Base-by-base conservation (phyloP, 495 filamentous ascomycete genomes). In the Apiosordaria backusii region DNA sequence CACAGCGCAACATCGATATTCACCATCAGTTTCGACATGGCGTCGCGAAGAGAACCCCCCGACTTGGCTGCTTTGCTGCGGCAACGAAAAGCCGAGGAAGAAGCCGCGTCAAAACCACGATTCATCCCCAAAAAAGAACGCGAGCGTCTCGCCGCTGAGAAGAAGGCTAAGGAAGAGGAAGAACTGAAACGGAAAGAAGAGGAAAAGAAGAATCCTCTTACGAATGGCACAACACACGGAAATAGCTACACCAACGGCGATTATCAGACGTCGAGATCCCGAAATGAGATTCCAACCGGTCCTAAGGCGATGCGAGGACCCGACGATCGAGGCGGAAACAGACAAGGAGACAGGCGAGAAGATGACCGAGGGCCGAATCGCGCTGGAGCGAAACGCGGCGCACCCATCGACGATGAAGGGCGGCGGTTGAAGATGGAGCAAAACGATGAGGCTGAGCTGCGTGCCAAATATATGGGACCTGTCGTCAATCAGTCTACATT, bases 61-160 rank as follows among this genome's bases (percentile, higher is more conserved):
- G 81, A 84, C 53, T 70, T 84, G 65, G 79, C 82, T 18, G 81
- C 82, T 63, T 72, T 83, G 9, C 55, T 84, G 61, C 79, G 81
- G 71, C 75, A 83, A 74, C 75, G 78, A 53, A 79, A 81, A 61
- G 79, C 78, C 26, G 77, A 81, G 61, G 78, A 79, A 26, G 81
- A 75, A 50, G 74, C 75, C 1, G 79, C 80, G 0, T 73, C 81
- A n/a, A 84, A 96, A 86, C 96, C 96, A 3, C 93, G 94, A 80
- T 99, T 97, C 75, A 79, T 99, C 13, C 89, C 92, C 3, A 97
- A 93, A 82, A 90, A 90, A 40, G 85, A 97, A 75, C 88, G 95
- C 50, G 96, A 98, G 75, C 87, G 87, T 60, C 74, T 97, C 63
- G 93, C 92, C 5, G 79, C 93, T 7, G 93, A 97, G 73, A 96